Percentiles rank a stretch among this genome's conserved stretches.
Evolutionary conservation across 176 grass and related monocot species (phyloP).

Genomic region (Oryza coarctata): DNA sequence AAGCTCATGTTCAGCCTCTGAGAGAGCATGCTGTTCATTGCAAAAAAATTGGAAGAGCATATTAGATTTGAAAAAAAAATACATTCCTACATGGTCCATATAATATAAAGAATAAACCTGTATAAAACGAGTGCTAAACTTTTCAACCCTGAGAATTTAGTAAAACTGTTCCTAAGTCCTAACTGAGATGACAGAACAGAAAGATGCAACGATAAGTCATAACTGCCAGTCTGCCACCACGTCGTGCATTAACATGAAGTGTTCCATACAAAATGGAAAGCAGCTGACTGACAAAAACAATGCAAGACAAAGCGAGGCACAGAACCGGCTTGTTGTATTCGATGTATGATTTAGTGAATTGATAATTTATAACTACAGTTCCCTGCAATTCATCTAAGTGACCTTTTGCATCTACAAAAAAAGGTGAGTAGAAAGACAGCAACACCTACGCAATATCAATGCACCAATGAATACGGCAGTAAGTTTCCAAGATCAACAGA

Average conservation of each 20-base stretch:
- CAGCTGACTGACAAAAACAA: neutral
- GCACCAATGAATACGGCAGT: slow-evolving; percentile 85
- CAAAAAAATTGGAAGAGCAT: slow-evolving; percentile 2
- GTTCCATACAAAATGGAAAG: neutral
- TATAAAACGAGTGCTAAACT: neutral
- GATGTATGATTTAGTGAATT: neutral
- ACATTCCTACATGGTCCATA: neutral
- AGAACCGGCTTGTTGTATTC: neutral
- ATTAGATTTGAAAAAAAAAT: neutral
- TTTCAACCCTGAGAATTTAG: neutral
- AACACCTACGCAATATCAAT: slow-evolving; percentile 67
- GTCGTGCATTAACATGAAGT: too few species aligned
- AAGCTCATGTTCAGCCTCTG: slow-evolving; percentile 87
- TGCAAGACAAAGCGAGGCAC: neutral
- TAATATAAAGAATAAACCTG: neutral
- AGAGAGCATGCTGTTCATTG: slow-evolving; percentile 63
- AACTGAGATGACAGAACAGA: neutral
- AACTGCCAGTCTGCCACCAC: neutral
- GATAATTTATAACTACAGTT: neutral
- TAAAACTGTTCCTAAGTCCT: neutral
- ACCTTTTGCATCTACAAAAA: neutral
- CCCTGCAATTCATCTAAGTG: neutral
- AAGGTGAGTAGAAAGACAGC: neutral
- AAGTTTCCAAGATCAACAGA: slow-evolving; percentile 84
- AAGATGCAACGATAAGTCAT: neutral